Percentiles rank a stretch among this genome's conserved stretches.
Conservation (phyloP, 805 yeast species). For the Phaffomyces thermotolerans region DNA sequence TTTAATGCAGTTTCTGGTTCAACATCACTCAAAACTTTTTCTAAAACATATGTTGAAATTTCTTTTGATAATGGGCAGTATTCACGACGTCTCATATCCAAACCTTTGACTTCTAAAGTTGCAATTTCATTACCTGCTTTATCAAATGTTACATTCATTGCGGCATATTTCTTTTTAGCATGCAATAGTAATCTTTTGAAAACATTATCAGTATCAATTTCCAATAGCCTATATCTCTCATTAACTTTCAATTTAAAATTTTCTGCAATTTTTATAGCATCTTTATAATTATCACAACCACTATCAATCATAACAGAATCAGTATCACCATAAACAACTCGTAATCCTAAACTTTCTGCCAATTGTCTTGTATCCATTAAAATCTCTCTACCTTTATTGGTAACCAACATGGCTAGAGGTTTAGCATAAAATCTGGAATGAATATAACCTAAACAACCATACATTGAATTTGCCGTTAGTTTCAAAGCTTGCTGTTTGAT, state of each 20-base stretch:
- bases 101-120: constrained; percentile 83
- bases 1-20: constrained; percentile 73
- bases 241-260: constrained; percentile 81
- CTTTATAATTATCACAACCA: constrained; percentile 57
- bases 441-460: constrained; percentile 93
- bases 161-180: constrained; percentile 98
- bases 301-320: constrained; percentile 99
- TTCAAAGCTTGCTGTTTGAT: constrained; percentile 94
- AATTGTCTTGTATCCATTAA: constrained; percentile 86
- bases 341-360: constrained; percentile 76
- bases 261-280: constrained; percentile 77
- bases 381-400: constrained; percentile 93
- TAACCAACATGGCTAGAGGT: constrained; percentile 92
- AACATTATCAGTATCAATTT: constrained; percentile 92
- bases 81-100: constrained; percentile 96
- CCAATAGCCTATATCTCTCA: constrained; percentile 79
- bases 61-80: constrained; percentile 90
- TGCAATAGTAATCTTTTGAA: constrained; percentile 78
- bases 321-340: constrained; percentile 96
- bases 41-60: constrained; percentile 66
- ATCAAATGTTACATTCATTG: constrained; percentile 53
- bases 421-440: constrained; percentile 91
- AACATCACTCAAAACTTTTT: constrained; percentile 59
- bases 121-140: constrained; percentile 51
- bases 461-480: constrained; percentile 98